Conservation (phyloP, 768 basidiomycete genomes). For the Lanmaoa rubissima region DNA sequence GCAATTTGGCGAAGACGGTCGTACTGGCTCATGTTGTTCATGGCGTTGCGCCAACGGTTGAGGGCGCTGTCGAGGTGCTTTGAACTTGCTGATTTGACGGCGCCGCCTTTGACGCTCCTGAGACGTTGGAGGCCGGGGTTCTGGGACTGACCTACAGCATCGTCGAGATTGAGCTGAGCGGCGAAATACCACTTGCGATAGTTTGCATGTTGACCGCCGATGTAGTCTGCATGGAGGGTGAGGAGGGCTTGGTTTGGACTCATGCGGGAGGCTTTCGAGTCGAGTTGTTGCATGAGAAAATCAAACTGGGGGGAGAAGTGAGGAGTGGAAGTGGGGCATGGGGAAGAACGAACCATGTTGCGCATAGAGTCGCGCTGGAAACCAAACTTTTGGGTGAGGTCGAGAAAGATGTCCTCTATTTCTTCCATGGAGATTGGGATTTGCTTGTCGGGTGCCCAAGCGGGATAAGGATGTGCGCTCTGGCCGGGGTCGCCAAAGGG, state of each 20-base stretch:
- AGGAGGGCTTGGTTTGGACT: constrained; percentile 92
- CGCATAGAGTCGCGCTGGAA: constrained; percentile 96
- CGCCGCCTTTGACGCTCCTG: constrained; percentile 69
- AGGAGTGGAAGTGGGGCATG: neutral
- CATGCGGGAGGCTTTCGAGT: constrained; percentile 98
- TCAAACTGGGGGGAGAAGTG: constrained; percentile 64
- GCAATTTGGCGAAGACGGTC: constrained; percentile 96
- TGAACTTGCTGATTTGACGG: constrained; percentile 48
- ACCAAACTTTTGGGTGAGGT: constrained; percentile 97
- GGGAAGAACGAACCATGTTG: constrained; percentile 66
- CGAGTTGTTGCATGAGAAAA: constrained; percentile 96
- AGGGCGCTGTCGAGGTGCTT: constrained; percentile 94
- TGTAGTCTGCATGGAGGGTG: constrained; percentile 98
- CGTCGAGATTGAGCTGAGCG: constrained; percentile 97
- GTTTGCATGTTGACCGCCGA: constrained; percentile 97
- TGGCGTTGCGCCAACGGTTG: constrained; percentile 95
- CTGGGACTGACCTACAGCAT: constrained; percentile 92
- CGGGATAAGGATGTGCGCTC: constrained; percentile 79
- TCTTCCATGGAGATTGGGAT: constrained; percentile 98
- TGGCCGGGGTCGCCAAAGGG: constrained; percentile 58
- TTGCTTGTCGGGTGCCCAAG: constrained; percentile 90
- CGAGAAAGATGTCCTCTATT: constrained; percentile 98
- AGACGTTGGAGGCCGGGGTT: constrained; percentile 91
- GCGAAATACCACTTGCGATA: constrained; percentile 99
- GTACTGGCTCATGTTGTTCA: constrained; percentile 99